Evolutionary conservation across 1,284 basidiomycete species (phyloP).

Genomic region (Trichosporon sp.): DNA sequence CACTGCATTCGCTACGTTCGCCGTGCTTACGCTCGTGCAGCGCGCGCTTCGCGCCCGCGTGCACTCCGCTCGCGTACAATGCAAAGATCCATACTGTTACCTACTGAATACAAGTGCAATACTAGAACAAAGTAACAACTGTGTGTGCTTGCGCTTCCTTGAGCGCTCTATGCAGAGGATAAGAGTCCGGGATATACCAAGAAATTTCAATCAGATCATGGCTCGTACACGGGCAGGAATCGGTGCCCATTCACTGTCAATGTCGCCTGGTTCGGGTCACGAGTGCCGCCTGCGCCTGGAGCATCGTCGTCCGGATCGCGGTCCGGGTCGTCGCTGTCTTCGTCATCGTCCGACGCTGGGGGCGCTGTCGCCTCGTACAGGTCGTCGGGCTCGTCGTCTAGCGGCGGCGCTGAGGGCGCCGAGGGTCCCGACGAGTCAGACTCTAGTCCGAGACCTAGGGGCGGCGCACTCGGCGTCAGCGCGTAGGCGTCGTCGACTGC

Average conservation of each 20-base stretch:
- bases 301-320: neutral
- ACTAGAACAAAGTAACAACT: neutral
- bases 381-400: neutral
- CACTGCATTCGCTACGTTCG: too few species aligned
- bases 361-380: neutral
- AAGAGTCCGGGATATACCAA: neutral
- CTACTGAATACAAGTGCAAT: conserved; percentile 1
- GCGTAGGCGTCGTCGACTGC: neutral
- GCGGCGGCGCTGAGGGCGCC: neutral
- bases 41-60: too few species aligned
- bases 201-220: neutral
- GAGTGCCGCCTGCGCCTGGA: neutral
- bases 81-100: conserved; percentile 3
- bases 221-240: neutral
- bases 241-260: neutral
- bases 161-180: neutral
- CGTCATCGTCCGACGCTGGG: neutral
- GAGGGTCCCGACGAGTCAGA: neutral
- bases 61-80: too few species aligned
- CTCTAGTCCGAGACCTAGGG: neutral
- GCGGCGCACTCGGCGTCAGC: neutral
- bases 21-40: too few species aligned
- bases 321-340: neutral
- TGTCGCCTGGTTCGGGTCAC: neutral
- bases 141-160: neutral